A percentile compares a stretch with the other conserved stretches of the same genome.
phyloP scores from a whole-genome alignment of 1,284 basidiomycete species.

The Heterobasidion parviporum region DNA sequence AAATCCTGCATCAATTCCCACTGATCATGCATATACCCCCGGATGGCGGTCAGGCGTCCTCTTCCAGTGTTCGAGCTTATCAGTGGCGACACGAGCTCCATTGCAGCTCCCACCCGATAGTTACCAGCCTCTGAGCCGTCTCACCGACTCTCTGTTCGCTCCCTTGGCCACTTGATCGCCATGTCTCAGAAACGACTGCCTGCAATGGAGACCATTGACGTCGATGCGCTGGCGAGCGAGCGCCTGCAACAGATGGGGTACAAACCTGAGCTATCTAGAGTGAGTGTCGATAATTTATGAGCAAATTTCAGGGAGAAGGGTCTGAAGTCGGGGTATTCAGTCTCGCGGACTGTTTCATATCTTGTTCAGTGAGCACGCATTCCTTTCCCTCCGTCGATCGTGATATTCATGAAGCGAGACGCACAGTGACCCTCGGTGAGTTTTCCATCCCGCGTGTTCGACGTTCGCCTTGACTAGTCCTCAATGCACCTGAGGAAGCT shows the following conservation, averaged over 20 bases:
- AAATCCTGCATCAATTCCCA: no score
- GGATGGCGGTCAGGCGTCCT: no score
- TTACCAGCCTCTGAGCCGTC: not conserved
- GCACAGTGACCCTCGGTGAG: conserved; percentile 5
- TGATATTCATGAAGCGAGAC: not conserved
- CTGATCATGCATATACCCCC: no score
- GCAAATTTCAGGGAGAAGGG: no score
- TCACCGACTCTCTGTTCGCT: not conserved
- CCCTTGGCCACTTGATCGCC: not conserved
- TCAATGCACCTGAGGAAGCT: not conserved
- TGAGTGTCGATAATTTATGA: conserved; percentile 14
- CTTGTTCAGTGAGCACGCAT: conserved; percentile 37
- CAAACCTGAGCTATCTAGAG: conserved; percentile 40
- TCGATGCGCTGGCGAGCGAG: conserved; percentile 18
- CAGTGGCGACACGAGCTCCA: no score
- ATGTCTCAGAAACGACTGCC: not conserved
- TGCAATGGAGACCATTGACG: not conserved
- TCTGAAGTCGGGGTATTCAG: conserved; percentile 17
- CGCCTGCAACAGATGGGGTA: conserved; percentile 40
- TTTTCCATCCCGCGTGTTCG: no score
- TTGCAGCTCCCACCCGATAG: no score
- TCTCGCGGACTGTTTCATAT: conserved; percentile 36
- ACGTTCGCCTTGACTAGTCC: not conserved
- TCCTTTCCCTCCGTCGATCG: conserved; percentile 19
- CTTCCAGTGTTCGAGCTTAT: no score